These are phyloP conservation scores for Ricinus communis DNA, from an alignment of 345 rosid genomes.

Conservation along the genomic window DNA sequence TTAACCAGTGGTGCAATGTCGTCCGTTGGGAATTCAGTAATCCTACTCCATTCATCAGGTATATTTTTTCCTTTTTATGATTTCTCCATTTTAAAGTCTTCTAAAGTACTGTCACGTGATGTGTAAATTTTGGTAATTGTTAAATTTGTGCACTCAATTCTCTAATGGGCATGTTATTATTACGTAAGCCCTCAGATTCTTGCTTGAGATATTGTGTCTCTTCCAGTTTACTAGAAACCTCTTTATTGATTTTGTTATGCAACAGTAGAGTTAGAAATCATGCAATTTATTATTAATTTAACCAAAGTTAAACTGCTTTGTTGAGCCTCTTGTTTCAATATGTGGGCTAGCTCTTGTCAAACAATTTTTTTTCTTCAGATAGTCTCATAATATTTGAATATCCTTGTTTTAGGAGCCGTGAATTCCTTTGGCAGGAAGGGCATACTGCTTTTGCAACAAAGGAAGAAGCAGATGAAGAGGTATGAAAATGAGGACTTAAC, in stretches of 20 bases:
- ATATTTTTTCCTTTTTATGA: background rate
- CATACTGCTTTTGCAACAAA: conserved; percentile 93
- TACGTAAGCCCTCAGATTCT: background rate
- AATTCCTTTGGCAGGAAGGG: conserved; percentile 99
- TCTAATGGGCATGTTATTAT: background rate
- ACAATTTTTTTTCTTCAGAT: background rate
- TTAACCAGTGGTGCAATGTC: conserved; percentile 99
- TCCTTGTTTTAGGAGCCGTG: conserved; percentile 75
- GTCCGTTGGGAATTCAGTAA: conserved; percentile 99
- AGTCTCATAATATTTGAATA: conserved; percentile 1
- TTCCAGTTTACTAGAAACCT: no score
- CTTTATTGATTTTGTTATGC: background rate
- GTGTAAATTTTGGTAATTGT: background rate
- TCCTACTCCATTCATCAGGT: conserved; percentile 99
- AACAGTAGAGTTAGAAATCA: background rate
- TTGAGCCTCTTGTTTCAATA: conserved; percentile 2
- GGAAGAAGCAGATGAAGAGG: conserved; percentile 92
- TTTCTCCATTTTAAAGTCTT: background rate
- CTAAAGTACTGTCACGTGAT: background rate
- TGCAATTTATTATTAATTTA: background rate
- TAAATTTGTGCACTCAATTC: background rate
- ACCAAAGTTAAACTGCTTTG: background rate
- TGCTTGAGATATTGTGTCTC: background rate
- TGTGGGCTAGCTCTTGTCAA: background rate
- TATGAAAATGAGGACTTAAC: conserved; percentile 24